Conservation (phyloP, 1,139 yeast genomes). For the Meyerozyma elateridarum region DNA sequence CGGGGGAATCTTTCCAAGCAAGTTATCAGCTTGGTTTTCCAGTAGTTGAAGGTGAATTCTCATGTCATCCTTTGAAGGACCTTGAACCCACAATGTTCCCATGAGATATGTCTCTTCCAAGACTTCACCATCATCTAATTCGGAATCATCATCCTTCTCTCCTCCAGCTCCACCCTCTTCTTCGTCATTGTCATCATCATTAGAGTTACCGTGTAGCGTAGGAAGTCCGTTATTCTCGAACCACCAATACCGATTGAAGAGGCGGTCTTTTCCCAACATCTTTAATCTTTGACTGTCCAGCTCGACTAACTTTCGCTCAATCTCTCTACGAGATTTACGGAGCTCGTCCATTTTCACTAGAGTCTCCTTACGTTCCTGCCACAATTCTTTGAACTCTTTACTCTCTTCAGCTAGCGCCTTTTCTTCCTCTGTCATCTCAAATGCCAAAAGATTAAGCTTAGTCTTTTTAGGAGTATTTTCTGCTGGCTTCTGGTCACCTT, state of each 20-base stretch:
- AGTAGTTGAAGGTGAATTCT: constrained; percentile 27
- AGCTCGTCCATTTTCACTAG: constrained; percentile 39
- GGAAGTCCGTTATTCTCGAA: constrained; percentile 84
- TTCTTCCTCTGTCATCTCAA: constrained; percentile 51
- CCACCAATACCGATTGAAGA: constrained; percentile 93
- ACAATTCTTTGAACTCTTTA: constrained; percentile 41
- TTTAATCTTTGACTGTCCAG: constrained; percentile 76
- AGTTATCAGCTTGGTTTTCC: constrained; percentile 10
- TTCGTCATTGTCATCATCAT: constrained; percentile 34
- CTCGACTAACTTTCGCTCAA: constrained; percentile 58
- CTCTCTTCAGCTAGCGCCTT: constrained; percentile 40
- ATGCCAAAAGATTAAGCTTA: constrained; percentile 25
- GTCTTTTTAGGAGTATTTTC: constrained; percentile 17
- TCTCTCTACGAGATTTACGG: constrained; percentile 41
- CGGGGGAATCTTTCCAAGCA: too few relatives aligned
- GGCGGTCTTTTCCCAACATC: constrained; percentile 77
- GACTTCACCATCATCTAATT: constrained; percentile 36
- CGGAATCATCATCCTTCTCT: constrained; percentile 25
- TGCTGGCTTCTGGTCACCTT: constrained; percentile 10
- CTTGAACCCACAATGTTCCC: constrained; percentile 93
- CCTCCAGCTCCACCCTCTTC: constrained; percentile 27
- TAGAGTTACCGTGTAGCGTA: constrained; percentile 41
- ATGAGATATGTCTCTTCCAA: constrained; percentile 63
- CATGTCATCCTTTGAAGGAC: constrained; percentile 71
- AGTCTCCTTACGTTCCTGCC: constrained; percentile 39